A percentile compares a stretch with the other conserved stretches of the same genome.
These are phyloP conservation scores for Allomyces macrogynus DNA, from an alignment of 192 early-diverging fungal species.

Conservation along the genomic window DNA sequence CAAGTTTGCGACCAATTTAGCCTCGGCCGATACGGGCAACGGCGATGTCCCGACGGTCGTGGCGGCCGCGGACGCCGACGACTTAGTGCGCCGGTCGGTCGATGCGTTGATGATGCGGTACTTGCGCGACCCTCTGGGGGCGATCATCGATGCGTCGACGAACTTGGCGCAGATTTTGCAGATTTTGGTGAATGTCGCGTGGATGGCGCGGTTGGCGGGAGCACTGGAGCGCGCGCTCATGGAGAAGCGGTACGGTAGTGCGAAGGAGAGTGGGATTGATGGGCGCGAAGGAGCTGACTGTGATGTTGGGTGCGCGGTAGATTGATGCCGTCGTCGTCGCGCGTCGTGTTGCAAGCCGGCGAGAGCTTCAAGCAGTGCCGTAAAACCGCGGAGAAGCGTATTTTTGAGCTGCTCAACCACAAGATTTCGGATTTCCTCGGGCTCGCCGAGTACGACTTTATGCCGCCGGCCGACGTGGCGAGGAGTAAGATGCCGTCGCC, in stretches of 20 bases:
- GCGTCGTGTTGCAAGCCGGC: constrained; percentile 38
- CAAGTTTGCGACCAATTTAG: not conserved
- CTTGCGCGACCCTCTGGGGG: constrained; percentile 41
- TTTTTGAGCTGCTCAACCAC: constrained; percentile 53
- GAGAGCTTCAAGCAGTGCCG: constrained; percentile 46
- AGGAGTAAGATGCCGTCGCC: not conserved
- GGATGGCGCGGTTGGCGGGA: constrained; percentile 13
- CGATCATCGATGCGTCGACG: constrained; percentile 33
- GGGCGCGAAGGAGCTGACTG: too few relatives aligned
- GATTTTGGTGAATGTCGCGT: constrained; percentile 22
- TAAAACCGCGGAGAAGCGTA: constrained; percentile 52
- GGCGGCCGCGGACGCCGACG: not conserved
- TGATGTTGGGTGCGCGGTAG: too few relatives aligned
- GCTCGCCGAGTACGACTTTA: constrained; percentile 56
- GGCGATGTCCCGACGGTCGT: not conserved
- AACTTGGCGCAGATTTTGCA: constrained; percentile 69
- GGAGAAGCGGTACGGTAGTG: constrained; percentile 29
- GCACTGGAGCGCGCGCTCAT: constrained; percentile 61
- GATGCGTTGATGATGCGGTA: constrained; percentile 51
- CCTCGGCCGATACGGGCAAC: not conserved
- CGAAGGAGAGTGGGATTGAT: too few relatives aligned
- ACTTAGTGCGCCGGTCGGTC: constrained; percentile 17
- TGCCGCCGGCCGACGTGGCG: not conserved
- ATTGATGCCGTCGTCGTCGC: not conserved
- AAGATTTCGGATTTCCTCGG: constrained; percentile 69